Base-by-base conservation (phyloP, 2,329 filamentous ascomycete genomes). In the Fusarium compactum region DNA sequence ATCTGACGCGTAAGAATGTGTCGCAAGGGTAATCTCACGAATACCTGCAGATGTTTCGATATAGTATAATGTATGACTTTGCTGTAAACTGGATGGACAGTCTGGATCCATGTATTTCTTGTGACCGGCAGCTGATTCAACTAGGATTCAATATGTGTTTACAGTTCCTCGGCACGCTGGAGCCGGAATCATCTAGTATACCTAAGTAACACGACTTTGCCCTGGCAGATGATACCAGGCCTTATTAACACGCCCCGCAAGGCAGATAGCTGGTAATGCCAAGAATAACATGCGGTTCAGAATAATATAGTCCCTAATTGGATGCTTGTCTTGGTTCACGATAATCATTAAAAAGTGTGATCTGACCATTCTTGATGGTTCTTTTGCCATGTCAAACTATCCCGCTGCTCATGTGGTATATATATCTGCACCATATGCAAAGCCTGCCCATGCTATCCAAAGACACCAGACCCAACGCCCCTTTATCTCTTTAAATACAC, bases 391-490 rank as follows among this genome's bases (percentile, higher is more conserved):
- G 48, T 41, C 15, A 25, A 58, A 48, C 24, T 48, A 14, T 22
- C 25, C 46, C 41, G 15, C 41, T 46, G 30, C 14, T 25, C 14
- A 51, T 27, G 45, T 67, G 51, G 59, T 68, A 61, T 45, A 61
- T 45, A 67, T 68, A 54, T 55, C 53, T 57, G 55, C 58, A 43
- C 48, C 47, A 46, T 34, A 54, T 57, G 47, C 63, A 69, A 47
- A 30, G 20, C 40, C 24, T 27, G 16, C 38, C 48, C 51, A 66
- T 57, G 53, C 44, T 45, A 59, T 62, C 46, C 43, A 65, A 66
- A 58, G 38, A 71, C 43, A 58, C 46, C 45, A 46, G 51, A 63
- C 56, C 40, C 50, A 62, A 72, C 69, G 57, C 65, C 69, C 50
- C 50, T 15, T 29, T 58, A 43, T 44, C 43, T 53, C 43, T 46